Percentiles rank a stretch among this genome's conserved stretches.
phyloP scores from a whole-genome alignment of 2,329 filamentous ascomycete genomes.

The Cercospora zeina region DNA sequence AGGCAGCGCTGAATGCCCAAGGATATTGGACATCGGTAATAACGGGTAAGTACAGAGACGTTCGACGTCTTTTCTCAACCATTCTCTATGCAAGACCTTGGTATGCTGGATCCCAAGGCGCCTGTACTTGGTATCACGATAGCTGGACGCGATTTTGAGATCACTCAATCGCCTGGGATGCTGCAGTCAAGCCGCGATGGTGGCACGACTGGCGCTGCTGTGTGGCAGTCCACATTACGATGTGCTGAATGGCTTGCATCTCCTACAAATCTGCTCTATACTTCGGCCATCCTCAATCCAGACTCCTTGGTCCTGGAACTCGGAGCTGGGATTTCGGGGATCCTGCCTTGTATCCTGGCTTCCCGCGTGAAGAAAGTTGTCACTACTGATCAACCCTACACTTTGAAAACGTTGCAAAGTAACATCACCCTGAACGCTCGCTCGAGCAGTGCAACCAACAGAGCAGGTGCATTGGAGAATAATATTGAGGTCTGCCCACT shows the following conservation, averaged over 20 bases:
- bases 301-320: conserved; percentile 72
- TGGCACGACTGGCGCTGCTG: conserved; percentile 74
- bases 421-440: conserved; percentile 68
- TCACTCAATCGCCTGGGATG: conserved; percentile 81
- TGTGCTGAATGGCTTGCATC: conserved; percentile 78
- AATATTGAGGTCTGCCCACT: conserved; percentile 47
- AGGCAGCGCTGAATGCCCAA: not conserved
- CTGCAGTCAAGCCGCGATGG: conserved; percentile 72
- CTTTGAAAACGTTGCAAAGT: conserved; percentile 70
- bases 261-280: conserved; percentile 63
- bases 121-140: conserved; percentile 57
- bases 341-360: conserved; percentile 70
- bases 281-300: conserved; percentile 53
- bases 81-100: conserved; percentile 73
- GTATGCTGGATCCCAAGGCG: conserved; percentile 76
- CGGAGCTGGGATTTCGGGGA: conserved; percentile 81
- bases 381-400: conserved; percentile 86
- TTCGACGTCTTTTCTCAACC: conserved; percentile 81
- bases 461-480: conserved; percentile 1
- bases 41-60: conserved; percentile 62
- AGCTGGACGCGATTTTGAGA: conserved; percentile 67
- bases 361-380: conserved; percentile 65
- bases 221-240: conserved; percentile 87
- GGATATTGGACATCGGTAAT: not conserved
- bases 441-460: conserved; percentile 11